A percentile compares a stretch with the other conserved stretches of the same genome.
phyloP scores from a whole-genome alignment of 164 flowering plant genomes.

The Sextonia rubra region DNA sequence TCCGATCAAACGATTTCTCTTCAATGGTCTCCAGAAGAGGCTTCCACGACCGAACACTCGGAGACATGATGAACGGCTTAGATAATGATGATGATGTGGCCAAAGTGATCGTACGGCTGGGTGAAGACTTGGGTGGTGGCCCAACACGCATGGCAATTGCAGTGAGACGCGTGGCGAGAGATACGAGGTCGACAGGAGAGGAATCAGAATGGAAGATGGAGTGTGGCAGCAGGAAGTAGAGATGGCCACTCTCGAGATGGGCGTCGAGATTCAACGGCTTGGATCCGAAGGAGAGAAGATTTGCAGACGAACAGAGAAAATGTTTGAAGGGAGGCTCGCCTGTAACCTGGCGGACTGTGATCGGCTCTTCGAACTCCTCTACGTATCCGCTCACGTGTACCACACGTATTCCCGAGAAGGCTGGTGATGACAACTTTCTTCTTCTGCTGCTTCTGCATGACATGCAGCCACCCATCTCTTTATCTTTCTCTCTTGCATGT shows the following conservation, averaged over 20 bases:
- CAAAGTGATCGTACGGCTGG: too few relatives aligned
- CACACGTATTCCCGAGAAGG: constrained; percentile 18
- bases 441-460: background rate
- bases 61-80: background rate
- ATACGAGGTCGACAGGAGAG: constrained; percentile 6
- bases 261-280: constrained; percentile 23
- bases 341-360: constrained; percentile 26
- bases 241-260: constrained; percentile 26
- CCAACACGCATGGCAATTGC: constrained; percentile 15
- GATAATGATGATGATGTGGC: background rate
- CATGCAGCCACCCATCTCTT: constrained; percentile 27
- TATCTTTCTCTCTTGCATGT: constrained; percentile 1
- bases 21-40: constrained; percentile 45
- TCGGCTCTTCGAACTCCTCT: constrained; percentile 31
- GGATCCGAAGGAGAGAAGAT: constrained; percentile 20
- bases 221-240: constrained; percentile 39
- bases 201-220: constrained; percentile 18
- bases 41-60: constrained; percentile 31
- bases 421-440: constrained; percentile 2
- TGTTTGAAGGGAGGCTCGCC: constrained; percentile 18
- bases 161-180: constrained; percentile 5
- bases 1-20: constrained; percentile 34
- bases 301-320: constrained; percentile 36
- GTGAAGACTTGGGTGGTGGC: background rate
- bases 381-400: constrained; percentile 41